Evolutionary conservation across 176 grass and related monocot genomes (phyloP).

Genomic region (maize (Zea mays)): Zm-B73-REFERENCE-NAM-5.0 NC_050100.1:2633501-2634000

Average conservation of each 20-base stretch:
- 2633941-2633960: slow-evolving; percentile 38
- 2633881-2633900: slow-evolving; percentile 21
- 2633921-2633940: slow-evolving; percentile 21
- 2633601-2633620: slow-evolving; percentile 36
- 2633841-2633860: too few species aligned
- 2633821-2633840: slow-evolving; percentile 39
- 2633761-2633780: slow-evolving; percentile 8
- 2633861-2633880: slow-evolving; percentile 13
- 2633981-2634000: slow-evolving; percentile 18
- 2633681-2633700: slow-evolving; percentile 48
- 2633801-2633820: slow-evolving; percentile 23
- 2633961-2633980: slow-evolving; percentile 42
- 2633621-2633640: slow-evolving; percentile 32
- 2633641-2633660: slow-evolving; percentile 1
- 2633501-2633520: slow-evolving; percentile 39
- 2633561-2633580: slow-evolving; percentile 1
- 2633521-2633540: slow-evolving; percentile 39
- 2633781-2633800: not conserved
- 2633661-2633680: slow-evolving; percentile 1
- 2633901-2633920: slow-evolving; percentile 39
- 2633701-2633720: slow-evolving; percentile 32
- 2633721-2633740: slow-evolving; percentile 28
- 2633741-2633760: not conserved
- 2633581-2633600: not conserved
- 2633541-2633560: not conserved